Evolutionary conservation across 2,329 filamentous ascomycete genomes (phyloP).

Genomic region (Calonectria pseudoturangicola): DNA sequence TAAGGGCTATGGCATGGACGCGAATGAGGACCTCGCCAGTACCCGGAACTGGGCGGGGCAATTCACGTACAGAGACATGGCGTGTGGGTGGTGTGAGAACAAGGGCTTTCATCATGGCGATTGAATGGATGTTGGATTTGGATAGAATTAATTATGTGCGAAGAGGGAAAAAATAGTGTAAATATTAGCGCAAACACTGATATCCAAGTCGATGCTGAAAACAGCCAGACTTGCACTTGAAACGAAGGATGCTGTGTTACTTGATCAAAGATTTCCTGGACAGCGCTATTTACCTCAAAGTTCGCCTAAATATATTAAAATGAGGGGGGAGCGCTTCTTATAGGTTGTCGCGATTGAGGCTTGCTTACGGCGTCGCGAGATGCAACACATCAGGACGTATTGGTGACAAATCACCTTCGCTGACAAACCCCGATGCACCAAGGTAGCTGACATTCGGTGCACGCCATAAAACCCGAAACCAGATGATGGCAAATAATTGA

Average conservation of each 20-base stretch:
- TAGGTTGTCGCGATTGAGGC: not conserved
- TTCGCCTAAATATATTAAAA: not conserved
- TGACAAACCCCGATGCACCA: constrained; percentile 10
- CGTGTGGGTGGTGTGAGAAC: constrained; percentile 37
- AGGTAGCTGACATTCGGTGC: not conserved
- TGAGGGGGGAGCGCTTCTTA: not conserved
- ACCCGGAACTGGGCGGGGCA: constrained; percentile 42
- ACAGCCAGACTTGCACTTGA: not conserved
- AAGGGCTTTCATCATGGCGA: constrained; percentile 52
- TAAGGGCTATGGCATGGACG: constrained; percentile 53
- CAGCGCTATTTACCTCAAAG: too few relatives aligned
- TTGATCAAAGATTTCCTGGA: too few relatives aligned
- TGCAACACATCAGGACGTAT: not conserved
- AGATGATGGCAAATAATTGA: not conserved
- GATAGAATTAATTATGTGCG: too few relatives aligned
- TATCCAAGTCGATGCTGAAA: not conserved
- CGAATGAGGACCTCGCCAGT: constrained; percentile 49
- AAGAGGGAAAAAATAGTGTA: not conserved
- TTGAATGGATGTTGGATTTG: not conserved
- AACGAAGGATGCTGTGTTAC: not conserved
- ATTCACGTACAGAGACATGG: constrained; percentile 39
- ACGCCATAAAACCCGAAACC: not conserved
- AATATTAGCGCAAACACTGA: not conserved
- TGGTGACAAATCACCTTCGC: not conserved
- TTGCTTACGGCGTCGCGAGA: constrained; percentile 14